Conservation (phyloP, 164 flowering plant species). For the Pachysandra terminalis region DNA sequence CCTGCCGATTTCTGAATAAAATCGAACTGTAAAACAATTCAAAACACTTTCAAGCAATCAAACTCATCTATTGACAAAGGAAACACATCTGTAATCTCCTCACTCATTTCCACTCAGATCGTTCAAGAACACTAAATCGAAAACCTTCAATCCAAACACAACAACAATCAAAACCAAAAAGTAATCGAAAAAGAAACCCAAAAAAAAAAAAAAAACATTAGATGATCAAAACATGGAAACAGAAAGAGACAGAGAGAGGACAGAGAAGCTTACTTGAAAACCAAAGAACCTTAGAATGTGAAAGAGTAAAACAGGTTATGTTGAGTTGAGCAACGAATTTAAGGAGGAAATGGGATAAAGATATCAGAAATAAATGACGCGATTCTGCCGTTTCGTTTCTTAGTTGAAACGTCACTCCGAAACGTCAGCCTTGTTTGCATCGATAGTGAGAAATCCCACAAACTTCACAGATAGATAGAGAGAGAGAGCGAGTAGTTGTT, state of each 20-base stretch:
- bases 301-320: background rate
- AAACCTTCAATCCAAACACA: background rate
- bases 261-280: background rate
- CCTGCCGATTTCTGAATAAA: too few species aligned
- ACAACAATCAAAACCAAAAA: constrained; percentile 2
- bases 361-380: background rate
- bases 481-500: background rate
- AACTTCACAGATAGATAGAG: background rate
- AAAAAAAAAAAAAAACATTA: background rate
- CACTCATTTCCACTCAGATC: constrained; percentile 6
- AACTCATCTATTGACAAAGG: background rate
- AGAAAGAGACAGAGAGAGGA: background rate
- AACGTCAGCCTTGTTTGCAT: background rate
- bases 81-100: background rate
- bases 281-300: background rate
- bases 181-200: background rate
- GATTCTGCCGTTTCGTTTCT: background rate
- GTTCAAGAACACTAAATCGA: background rate
- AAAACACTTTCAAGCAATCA: background rate
- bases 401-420: background rate
- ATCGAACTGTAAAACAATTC: constrained; percentile 2
- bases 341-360: background rate
- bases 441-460: background rate
- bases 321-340: background rate
- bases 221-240: background rate